Conservation (phyloP, 805 yeast genomes). For the Candida insectalens region DNA sequence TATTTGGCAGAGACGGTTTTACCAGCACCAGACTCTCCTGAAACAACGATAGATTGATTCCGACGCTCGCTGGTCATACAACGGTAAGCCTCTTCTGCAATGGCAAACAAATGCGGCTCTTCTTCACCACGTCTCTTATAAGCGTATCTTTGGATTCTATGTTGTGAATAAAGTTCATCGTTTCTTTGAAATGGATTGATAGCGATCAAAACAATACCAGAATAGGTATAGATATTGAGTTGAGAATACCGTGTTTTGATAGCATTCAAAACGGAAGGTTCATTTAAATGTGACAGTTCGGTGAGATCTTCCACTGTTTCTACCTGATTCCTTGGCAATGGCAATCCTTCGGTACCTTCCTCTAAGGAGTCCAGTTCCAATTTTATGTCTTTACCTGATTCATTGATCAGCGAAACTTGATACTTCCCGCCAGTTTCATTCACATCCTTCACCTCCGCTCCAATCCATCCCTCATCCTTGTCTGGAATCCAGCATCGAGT, state of each 20-base stretch:
- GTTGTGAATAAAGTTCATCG: constrained; percentile 84
- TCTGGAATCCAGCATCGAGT: constrained; percentile 81
- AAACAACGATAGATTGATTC: constrained; percentile 92
- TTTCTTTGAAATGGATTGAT: constrained; percentile 91
- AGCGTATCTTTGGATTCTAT: constrained; percentile 89
- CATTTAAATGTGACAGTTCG: constrained; percentile 83
- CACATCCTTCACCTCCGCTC: constrained; percentile 46
- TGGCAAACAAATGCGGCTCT: constrained; percentile 95
- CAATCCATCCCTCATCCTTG: constrained; percentile 63
- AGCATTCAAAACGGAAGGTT: constrained; percentile 93
- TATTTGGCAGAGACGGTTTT: constrained; percentile 95
- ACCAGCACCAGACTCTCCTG: constrained; percentile 99
- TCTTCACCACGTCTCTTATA: constrained; percentile 89
- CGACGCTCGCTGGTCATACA: constrained; percentile 80
- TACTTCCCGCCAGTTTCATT: constrained; percentile 33
- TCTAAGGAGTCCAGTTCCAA: constrained; percentile 38
- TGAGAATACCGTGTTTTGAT: constrained; percentile 84
- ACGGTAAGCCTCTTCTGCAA: constrained; percentile 95
- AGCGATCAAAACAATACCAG: constrained; percentile 95
- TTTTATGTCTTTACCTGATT: constrained; percentile 32
- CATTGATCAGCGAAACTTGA: constrained; percentile 43
- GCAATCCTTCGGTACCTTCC: constrained; percentile 50
- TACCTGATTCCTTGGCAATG: constrained; percentile 81
- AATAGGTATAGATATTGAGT: constrained; percentile 86
- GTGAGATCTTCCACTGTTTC: constrained; percentile 95